Evolutionary conservation across 2,329 filamentous ascomycete genomes (phyloP), one percentile per base, ranked within the genome.

Genomic region (Colletotrichum falcatum): DNA sequence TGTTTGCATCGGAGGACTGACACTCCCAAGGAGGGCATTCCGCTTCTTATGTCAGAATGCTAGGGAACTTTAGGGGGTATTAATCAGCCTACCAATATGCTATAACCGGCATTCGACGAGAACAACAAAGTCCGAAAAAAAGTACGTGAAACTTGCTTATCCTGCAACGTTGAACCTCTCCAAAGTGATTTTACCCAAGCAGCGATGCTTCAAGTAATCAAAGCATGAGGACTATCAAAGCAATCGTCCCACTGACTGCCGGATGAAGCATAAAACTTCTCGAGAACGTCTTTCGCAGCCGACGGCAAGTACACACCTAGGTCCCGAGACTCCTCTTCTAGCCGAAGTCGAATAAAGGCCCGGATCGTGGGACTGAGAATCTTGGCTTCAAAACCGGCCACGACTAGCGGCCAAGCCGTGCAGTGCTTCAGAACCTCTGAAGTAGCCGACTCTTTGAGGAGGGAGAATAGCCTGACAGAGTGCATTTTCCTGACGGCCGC

Each of bases 21-120:
- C 74, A 75, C 0, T 78, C 80, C 37, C 77, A 81, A 67, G 79
- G 78, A 20, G 76, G 80, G 7, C 78, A 80, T 64, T 75, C 76
- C 68, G 78, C 78, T 4, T 80, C 81, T 28, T 78, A 79, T 44
- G 75, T 78, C 61, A 76, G 60, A 23, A 64, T 68, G 54, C 67
- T 61, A 4, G 23, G 63, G 67, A 55, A 0, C 42, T 72, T 11
- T 58, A 70, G 14, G 42, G 42, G 33, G 14, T 6, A 46, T 3
- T 44, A 46, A 6, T 11, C 23, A 1, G 5, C n/a, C 12, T 7
- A 12, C 8, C 23, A 4, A 20, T 18, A 14, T 6, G 7, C 14
- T 7, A n/a, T 44, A 44, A 20, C 2, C 7, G 4, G 5, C n/a
- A n/a, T 5, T 44, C 5, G 20, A 44, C 11, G n/a, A 42, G 3